These are phyloP conservation scores for Circinella minor DNA, from an alignment of 371 early-diverging fungal genomes.

Conservation along the genomic window DNA sequence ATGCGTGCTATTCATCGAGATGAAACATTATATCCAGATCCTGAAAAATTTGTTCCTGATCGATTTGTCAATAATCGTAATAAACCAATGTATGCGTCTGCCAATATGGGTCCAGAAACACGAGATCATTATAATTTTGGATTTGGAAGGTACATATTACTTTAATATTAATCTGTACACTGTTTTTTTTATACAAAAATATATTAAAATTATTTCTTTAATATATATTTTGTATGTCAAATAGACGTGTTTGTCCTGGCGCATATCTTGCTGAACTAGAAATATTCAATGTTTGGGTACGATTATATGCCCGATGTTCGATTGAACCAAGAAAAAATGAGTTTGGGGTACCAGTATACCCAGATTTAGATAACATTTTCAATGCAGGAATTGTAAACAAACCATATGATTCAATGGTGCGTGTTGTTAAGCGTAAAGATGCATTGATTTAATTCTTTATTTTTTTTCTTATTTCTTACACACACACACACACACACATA, in stretches of 20 bases:
- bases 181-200: no score
- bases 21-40: constrained; percentile 8
- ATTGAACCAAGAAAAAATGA: constrained; percentile 6
- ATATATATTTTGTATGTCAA: no score
- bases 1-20: constrained; percentile 22
- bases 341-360: constrained; percentile 7
- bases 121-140: constrained; percentile 18
- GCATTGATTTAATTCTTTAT: not conserved
- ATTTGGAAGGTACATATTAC: constrained; percentile 17
- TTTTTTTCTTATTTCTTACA: not conserved
- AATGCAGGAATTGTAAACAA: not conserved
- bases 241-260: not conserved
- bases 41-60: constrained; percentile 28
- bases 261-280: constrained; percentile 8
- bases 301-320: constrained; percentile 9
- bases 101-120: constrained; percentile 6
- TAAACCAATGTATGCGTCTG: constrained; percentile 7
- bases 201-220: no score
- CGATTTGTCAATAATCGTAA: constrained; percentile 5
- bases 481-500: not conserved
- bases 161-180: no score
- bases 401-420: not conserved
- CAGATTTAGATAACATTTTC: not conserved
- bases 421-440: not conserved
- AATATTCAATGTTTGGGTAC: constrained; percentile 2